A percentile compares a stretch with the other conserved stretches of the same genome.
Evolutionary conservation across 495 filamentous ascomycete genomes (phyloP).

Genomic region (Daldinia grandis): DNA sequence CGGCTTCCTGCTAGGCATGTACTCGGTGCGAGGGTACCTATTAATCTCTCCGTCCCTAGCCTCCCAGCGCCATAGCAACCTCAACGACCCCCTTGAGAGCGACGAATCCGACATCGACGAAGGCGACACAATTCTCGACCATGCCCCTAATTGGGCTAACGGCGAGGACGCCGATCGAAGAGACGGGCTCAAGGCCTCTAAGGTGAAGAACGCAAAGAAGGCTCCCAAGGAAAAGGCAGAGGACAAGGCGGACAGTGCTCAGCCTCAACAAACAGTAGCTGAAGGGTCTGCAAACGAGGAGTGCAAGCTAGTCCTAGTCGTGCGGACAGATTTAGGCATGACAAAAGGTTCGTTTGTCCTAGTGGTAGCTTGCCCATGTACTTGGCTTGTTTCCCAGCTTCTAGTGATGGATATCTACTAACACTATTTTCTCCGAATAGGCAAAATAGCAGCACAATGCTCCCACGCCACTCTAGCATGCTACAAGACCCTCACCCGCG

Average conservation of each 20-base stretch:
- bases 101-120: conserved; percentile 63
- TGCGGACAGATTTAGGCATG: conserved; percentile 95
- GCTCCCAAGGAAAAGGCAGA: conserved; percentile 13
- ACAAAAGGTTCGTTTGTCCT: conserved; percentile 75
- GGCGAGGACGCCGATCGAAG: conserved; percentile 57
- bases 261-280: conserved; percentile 33
- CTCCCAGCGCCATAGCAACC: conserved; percentile 45
- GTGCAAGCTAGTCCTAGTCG: conserved; percentile 92
- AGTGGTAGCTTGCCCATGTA: no score
- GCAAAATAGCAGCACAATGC: conserved; percentile 96
- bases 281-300: conserved; percentile 71
- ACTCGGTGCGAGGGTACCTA: conserved; percentile 60
- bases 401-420: no score
- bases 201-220: conserved; percentile 26
- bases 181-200: conserved; percentile 53
- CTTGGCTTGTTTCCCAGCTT: no score
- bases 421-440: no score
- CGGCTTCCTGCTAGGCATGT: conserved; percentile 67
- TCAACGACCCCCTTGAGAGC: conserved; percentile 57
- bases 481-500: conserved; percentile 82
- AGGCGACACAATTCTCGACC: conserved; percentile 61
- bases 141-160: conserved; percentile 67
- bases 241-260: conserved; percentile 4
- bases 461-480: conserved; percentile 96
- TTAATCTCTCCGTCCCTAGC: conserved; percentile 52